Percentiles rank a stretch among this genome's conserved stretches.
Conservation (phyloP, 164 flowering plant species). For the Buxus sempervirens region DNA sequence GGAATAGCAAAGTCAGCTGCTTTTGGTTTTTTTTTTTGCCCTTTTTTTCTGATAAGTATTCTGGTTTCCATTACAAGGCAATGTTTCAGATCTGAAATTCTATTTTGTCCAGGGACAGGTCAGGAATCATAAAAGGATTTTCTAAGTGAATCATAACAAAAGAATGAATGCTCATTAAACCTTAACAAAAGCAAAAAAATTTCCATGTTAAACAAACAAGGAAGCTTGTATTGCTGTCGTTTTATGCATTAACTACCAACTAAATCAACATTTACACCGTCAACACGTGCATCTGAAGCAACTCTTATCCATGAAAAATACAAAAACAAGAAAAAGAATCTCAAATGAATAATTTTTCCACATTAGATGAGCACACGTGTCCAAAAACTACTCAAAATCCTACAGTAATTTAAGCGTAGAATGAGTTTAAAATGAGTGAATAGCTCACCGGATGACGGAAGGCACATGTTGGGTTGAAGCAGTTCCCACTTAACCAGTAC, state of each 20-base stretch:
- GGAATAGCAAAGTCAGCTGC: too few species aligned
- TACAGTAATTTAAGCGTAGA: neutral
- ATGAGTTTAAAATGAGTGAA: neutral
- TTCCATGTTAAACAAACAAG: too few species aligned
- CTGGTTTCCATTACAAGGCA: too few species aligned
- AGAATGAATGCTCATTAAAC: too few species aligned
- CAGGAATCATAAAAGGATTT: too few species aligned
- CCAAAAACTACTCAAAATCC: neutral
- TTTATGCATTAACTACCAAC: neutral
- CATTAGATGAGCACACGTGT: neutral
- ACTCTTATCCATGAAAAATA: neutral
- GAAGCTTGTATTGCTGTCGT: neutral
- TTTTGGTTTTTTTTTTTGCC: too few species aligned
- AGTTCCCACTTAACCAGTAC: constrained; percentile 71
- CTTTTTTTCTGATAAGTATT: too few species aligned
- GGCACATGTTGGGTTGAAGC: constrained; percentile 61
- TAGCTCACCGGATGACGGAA: constrained; percentile 81
- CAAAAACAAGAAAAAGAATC: neutral
- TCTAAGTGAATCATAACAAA: too few species aligned
- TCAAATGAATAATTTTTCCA: neutral
- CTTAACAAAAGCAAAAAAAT: too few species aligned
- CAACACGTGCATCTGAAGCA: neutral
- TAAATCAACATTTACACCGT: neutral
- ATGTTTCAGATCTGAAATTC: too few species aligned
- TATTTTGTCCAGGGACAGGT: too few species aligned